Evolutionary conservation across 1,284 basidiomycete species (phyloP).

Genomic region (Sporisorium exsertum): DNA sequence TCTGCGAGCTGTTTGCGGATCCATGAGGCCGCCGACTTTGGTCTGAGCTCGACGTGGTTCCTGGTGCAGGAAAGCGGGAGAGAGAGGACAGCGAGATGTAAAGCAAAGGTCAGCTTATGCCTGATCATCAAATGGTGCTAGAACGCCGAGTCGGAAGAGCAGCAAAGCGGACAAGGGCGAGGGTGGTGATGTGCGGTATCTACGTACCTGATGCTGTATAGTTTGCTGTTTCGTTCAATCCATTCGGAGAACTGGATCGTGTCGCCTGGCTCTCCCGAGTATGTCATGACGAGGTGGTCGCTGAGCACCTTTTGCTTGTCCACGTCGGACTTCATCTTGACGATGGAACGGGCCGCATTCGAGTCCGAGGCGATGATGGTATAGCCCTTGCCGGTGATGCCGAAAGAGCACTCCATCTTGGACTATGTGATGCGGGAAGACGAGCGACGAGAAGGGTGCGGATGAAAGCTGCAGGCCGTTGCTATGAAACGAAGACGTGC

Average conservation of each 20-base stretch:
- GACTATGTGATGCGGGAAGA: background rate
- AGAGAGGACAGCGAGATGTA: background rate
- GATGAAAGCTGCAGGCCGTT: background rate
- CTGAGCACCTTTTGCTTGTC: conserved; percentile 95
- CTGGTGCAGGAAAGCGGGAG: conserved; percentile 23
- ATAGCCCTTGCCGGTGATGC: conserved; percentile 70
- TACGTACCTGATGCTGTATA: conserved; percentile 89
- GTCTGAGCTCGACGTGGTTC: conserved; percentile 82
- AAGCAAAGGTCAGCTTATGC: background rate
- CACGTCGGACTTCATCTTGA: conserved; percentile 97
- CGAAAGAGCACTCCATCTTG: conserved; percentile 72
- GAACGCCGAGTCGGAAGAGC: background rate
- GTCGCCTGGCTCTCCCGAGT: conserved; percentile 92
- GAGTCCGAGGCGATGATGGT: conserved; percentile 81
- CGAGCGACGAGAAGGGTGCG: background rate
- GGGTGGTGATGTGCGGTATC: background rate
- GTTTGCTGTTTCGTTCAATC: conserved; percentile 91
- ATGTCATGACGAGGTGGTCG: conserved; percentile 93
- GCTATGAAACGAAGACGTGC: background rate
- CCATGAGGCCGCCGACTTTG: conserved; percentile 91
- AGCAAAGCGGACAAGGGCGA: background rate
- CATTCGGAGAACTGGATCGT: conserved; percentile 97
- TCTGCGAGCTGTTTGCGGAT: conserved; percentile 89
- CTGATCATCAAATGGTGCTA: background rate
- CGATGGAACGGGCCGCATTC: conserved; percentile 86